Evolutionary conservation across 495 filamentous ascomycete species (phyloP).

Genomic region (Annulohypoxylon moriforme): DNA sequence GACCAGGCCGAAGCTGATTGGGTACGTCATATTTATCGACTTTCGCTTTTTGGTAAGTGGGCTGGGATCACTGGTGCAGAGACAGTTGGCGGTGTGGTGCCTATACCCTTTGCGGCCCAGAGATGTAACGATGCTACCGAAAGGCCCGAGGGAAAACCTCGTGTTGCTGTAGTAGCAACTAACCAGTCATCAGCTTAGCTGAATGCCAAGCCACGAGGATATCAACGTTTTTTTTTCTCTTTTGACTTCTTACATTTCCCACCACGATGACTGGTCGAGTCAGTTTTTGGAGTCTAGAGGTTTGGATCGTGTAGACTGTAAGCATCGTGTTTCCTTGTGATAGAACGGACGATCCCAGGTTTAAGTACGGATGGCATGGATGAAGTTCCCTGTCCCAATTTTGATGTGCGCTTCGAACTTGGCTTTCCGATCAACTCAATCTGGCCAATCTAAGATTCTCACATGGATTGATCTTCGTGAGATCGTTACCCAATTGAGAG

Average conservation of each 20-base stretch:
- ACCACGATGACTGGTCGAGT: not conserved
- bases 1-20: constrained; percentile 29
- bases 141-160: constrained; percentile 47
- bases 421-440: not conserved
- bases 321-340: not conserved
- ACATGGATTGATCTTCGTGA: constrained; percentile 7
- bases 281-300: not conserved
- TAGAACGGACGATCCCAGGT: constrained; percentile 4
- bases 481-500: constrained; percentile 8
- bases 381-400: not conserved
- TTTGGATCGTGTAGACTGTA: not conserved
- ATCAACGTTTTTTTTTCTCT: constrained; percentile 5
- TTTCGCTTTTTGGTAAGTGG: constrained; percentile 42
- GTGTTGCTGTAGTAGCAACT: constrained; percentile 46
- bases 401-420: not conserved
- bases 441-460: not conserved
- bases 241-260: not conserved
- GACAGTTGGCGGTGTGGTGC: constrained; percentile 31
- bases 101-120: constrained; percentile 31
- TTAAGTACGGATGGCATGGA: not conserved
- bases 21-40: constrained; percentile 48
- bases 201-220: constrained; percentile 32
- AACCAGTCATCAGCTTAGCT: constrained; percentile 29
- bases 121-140: constrained; percentile 40
- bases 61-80: constrained; percentile 31